These are phyloP conservation scores for Hymenoscyphus repandus DNA, from an alignment of 2,329 filamentous ascomycete species.

Conservation along the genomic window DNA sequence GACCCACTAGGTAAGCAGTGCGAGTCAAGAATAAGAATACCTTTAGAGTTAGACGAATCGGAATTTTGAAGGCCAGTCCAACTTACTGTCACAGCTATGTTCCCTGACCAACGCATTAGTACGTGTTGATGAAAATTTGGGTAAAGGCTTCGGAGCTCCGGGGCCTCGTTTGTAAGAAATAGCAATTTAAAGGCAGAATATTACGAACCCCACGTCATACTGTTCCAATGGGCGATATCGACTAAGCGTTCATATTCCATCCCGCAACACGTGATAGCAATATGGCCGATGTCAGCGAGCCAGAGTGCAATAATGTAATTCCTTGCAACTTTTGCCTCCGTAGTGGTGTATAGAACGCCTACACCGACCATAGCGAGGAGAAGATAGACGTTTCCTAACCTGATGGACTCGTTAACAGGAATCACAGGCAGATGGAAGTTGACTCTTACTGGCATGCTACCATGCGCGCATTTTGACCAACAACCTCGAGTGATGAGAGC, in stretches of 20 bases:
- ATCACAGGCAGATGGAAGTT: background rate
- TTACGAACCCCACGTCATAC: constrained; percentile 68
- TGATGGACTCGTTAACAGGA: constrained; percentile 41
- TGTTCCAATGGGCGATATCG: constrained; percentile 58
- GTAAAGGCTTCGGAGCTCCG: too few relatives aligned
- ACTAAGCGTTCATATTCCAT: constrained; percentile 51
- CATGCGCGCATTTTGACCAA: constrained; percentile 33
- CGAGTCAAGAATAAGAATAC: constrained; percentile 51
- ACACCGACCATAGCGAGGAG: constrained; percentile 60
- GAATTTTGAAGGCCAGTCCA: background rate
- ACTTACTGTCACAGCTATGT: constrained; percentile 58
- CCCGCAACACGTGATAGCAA: constrained; percentile 54
- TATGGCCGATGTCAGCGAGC: constrained; percentile 61
- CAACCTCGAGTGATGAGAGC: constrained; percentile 26
- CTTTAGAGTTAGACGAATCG: constrained; percentile 27
- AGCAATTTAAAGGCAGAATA: too few relatives aligned
- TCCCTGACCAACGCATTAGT: too few relatives aligned
- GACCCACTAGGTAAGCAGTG: constrained; percentile 51
- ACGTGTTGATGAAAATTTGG: too few relatives aligned
- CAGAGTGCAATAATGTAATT: constrained; percentile 63
- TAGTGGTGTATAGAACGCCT: constrained; percentile 58
- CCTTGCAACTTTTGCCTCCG: constrained; percentile 59
- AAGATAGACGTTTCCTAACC: constrained; percentile 63
- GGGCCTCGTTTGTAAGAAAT: too few relatives aligned
- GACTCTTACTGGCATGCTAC: constrained; percentile 22